Percentiles rank a stretch among this genome's conserved stretches.
Evolutionary conservation across 164 flowering plant species (phyloP).

Genomic region (Hamamelis virginiana): DNA sequence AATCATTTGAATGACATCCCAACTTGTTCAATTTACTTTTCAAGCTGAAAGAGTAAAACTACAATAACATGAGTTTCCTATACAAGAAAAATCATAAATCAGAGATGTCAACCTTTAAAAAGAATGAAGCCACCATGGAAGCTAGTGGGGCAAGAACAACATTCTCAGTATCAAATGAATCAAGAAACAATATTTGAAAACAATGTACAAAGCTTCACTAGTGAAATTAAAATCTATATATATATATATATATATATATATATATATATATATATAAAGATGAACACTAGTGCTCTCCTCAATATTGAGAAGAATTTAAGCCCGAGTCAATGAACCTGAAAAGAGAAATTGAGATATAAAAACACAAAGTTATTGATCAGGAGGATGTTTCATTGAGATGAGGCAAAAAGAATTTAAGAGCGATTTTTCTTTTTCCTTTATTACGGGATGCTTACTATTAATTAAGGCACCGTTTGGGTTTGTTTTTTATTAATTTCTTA

Average conservation of each 20-base stretch:
- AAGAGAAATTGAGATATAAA: background rate
- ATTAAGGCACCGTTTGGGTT: too few species aligned
- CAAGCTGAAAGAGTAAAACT: background rate
- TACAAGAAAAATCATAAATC: background rate
- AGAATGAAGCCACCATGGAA: constrained; percentile 11
- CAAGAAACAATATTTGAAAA: background rate
- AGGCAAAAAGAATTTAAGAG: too few species aligned
- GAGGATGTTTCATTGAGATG: too few species aligned
- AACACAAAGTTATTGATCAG: too few species aligned
- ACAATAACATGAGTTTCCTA: background rate
- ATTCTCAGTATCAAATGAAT: background rate
- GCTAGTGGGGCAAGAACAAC: background rate
- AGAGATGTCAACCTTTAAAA: constrained; percentile 4
- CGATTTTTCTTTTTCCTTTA: too few species aligned
- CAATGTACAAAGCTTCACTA: background rate
- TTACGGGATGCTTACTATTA: too few species aligned
- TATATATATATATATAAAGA: too few species aligned
- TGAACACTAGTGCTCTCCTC: background rate
- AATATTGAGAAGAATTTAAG: background rate
- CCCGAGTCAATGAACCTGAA: background rate
- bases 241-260: too few species aligned
- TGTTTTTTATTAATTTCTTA: too few species aligned
- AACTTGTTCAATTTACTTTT: background rate
- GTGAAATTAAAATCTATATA: too few species aligned
- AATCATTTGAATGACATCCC: background rate